Percentiles rank a stretch among this genome's conserved stretches.
phyloP scores from a whole-genome alignment of 352 stramenopile species.

The Pelagophyceae sp. region DNA sequence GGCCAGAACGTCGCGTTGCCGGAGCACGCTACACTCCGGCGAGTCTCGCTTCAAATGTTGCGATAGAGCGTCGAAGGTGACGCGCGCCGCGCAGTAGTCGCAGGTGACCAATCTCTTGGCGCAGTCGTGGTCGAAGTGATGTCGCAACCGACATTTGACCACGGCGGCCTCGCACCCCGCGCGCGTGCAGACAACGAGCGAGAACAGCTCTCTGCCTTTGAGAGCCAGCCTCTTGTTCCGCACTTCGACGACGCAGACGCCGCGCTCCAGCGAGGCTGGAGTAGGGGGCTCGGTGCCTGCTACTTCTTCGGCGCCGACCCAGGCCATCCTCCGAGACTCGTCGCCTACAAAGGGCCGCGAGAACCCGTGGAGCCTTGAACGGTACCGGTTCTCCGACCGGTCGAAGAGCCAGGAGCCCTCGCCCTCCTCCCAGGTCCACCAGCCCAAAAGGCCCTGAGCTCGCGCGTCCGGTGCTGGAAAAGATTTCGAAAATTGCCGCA shows the following conservation, averaged over 20 bases:
- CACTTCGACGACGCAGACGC: slow-evolving; percentile 24
- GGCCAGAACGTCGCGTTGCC: neutral
- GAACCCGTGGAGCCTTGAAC: slow-evolving; percentile 15
- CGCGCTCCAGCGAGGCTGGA: slow-evolving; percentile 9
- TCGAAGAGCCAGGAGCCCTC: slow-evolving; percentile 19
- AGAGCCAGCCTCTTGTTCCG: slow-evolving; percentile 5
- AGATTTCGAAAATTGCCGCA: slow-evolving; percentile 3
- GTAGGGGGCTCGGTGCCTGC: neutral
- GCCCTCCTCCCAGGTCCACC: slow-evolving; percentile 29
- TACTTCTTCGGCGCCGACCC: neutral
- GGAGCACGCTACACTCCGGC: neutral
- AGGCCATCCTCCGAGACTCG: neutral
- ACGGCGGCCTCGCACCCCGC: slow-evolving; percentile 22
- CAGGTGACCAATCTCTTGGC: slow-evolving; percentile 10
- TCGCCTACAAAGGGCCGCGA: neutral
- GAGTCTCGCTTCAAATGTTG: slow-evolving; percentile 10
- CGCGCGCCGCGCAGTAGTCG: slow-evolving; percentile 1
- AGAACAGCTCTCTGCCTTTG: neutral
- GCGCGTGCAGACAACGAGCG: neutral
- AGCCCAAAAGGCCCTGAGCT: slow-evolving; percentile 21
- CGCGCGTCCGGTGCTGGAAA: slow-evolving; percentile 6
- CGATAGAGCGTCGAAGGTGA: slow-evolving; percentile 3
- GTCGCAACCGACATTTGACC: slow-evolving; percentile 5
- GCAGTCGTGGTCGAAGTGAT: slow-evolving; percentile 23
- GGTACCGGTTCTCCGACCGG: slow-evolving; percentile 23